Evolutionary conservation across 805 yeast genomes (phyloP).

Genomic region (Wickerhamia fluorescens): DNA sequence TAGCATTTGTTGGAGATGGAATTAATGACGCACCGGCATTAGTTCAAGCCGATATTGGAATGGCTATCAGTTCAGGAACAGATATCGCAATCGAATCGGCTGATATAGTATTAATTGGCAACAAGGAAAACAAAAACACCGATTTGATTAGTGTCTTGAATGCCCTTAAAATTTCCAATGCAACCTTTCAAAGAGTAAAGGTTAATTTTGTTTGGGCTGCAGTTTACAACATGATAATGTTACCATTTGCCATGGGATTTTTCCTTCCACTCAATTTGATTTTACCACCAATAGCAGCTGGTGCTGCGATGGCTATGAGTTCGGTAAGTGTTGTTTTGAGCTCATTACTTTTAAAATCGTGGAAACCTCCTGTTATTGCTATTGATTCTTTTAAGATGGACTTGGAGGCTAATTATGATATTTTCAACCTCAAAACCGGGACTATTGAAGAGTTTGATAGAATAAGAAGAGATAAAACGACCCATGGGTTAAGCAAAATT

Average conservation of each 20-base stretch:
- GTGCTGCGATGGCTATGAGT: slow-evolving; percentile 88
- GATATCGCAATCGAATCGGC: slow-evolving; percentile 98
- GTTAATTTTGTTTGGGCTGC: slow-evolving; percentile 84
- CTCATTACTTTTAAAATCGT: slow-evolving; percentile 63
- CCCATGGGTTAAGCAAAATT: slow-evolving; percentile 1
- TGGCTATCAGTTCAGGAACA: slow-evolving; percentile 88
- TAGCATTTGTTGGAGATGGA: slow-evolving; percentile 96
- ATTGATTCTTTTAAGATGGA: slow-evolving; percentile 9
- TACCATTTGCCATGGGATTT: slow-evolving; percentile 94
- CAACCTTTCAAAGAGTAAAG: slow-evolving; percentile 68
- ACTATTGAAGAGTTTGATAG: slow-evolving; percentile 18
- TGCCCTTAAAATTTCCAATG: slow-evolving; percentile 61
- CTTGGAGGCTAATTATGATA: slow-evolving; percentile 12
- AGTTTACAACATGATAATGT: slow-evolving; percentile 73
- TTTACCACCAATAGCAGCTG: slow-evolving; percentile 84
- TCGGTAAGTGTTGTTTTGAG: slow-evolving; percentile 83
- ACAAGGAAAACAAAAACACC: slow-evolving; percentile 10
- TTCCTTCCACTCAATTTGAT: slow-evolving; percentile 68
- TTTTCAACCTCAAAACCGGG: slow-evolving; percentile 20
- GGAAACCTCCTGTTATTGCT: slow-evolving; percentile 37
- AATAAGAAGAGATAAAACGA: slow-evolving; percentile 6
- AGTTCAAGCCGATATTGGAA: slow-evolving; percentile 80
- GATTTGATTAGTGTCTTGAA: slow-evolving; percentile 46
- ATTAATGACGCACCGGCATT: slow-evolving; percentile 97
- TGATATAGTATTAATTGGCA: slow-evolving; percentile 68